Evolutionary conservation across 345 rosid species (phyloP).

Genomic region (Tarenaya hassleriana): DNA sequence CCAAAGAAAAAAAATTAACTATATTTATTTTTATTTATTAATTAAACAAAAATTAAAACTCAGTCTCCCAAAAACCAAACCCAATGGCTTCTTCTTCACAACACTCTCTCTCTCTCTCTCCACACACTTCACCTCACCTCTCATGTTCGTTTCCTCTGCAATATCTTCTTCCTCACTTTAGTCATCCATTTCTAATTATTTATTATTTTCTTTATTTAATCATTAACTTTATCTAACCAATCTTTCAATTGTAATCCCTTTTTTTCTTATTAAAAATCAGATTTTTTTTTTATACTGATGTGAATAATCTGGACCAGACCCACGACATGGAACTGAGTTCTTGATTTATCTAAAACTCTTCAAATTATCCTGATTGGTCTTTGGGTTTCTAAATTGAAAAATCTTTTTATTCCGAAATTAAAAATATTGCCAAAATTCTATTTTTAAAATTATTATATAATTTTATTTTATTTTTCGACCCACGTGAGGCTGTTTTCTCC

Average conservation of each 20-base stretch:
- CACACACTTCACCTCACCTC: conserved; percentile 12
- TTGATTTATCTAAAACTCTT: conserved; percentile 11
- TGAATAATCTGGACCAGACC: no score
- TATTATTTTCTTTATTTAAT: not conserved
- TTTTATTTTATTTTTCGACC: conserved; percentile 17
- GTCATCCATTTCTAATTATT: conserved; percentile 2
- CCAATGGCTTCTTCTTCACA: conserved; percentile 27
- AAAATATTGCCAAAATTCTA: conserved; percentile 10
- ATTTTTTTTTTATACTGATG: not conserved
- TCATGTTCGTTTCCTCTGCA: conserved; percentile 27
- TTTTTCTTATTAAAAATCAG: not conserved
- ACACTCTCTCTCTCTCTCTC: conserved; percentile 17
- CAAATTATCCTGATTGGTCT: not conserved
- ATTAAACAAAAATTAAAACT: not conserved
- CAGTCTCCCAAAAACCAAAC: not conserved
- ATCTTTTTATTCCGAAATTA: not conserved
- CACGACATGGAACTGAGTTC: no score
- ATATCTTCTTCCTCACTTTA: conserved; percentile 34
- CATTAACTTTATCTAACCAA: not conserved
- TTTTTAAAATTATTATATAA: not conserved
- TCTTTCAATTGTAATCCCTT: no score
- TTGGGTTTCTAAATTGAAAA: not conserved
- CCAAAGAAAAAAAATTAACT: conserved; percentile 6
- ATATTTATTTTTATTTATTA: not conserved
- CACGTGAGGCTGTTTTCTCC: conserved; percentile 24